Base-by-base conservation (phyloP, 176 grass and related monocot species). In the Rhynchospora tenuis region DNA sequence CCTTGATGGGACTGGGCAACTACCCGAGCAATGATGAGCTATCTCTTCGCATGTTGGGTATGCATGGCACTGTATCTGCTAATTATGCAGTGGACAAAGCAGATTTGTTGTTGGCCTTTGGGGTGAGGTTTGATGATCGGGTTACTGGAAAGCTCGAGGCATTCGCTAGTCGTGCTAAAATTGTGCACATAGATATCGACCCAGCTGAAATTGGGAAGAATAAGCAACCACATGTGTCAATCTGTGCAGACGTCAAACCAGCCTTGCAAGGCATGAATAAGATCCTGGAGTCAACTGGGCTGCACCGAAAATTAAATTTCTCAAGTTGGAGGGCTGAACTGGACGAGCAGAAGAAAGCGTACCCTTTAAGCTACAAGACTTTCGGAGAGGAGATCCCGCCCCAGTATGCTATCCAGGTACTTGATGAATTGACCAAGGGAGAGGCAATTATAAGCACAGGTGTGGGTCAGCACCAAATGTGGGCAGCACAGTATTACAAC, bases 131-230 rank as follows among this genome's bases (percentile, higher is more conserved):
- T 27, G 96, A 99, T 83, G 96, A 99, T 31, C 89, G 91, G 7
- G 96, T 99, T 59, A 99, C 96, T 2, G 96, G 96, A n/a, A 99
- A 99, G 73, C 87, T 99, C 0, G 96, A 99, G 80, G 89, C 96
- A 83, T 99, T 99, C 84, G 96, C 96, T 46, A 99, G 93, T 82
- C 90, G 93, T 70, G 73, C 96, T 3, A 99, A 99, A 86, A 99
- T 99, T 71, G 93, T 99, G 79, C 96, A 99, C 89, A 90, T 99
- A 62, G 96, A 99, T 81, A 99, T 99, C 4, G 96, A 99, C 45
- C 96, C 96, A 16, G 96, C 96, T 51, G 96, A 99, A 89, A 99
- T 99, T 56, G 96, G 96, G 12, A 99, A 99, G 88, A 99, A 99
- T 62, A 99, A 99, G 87, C 93, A 95, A 84, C 96, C 96, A 3